Evolutionary conservation across 495 filamentous ascomycete genomes (phyloP).

Genomic region (Patellaria atrata): DNA sequence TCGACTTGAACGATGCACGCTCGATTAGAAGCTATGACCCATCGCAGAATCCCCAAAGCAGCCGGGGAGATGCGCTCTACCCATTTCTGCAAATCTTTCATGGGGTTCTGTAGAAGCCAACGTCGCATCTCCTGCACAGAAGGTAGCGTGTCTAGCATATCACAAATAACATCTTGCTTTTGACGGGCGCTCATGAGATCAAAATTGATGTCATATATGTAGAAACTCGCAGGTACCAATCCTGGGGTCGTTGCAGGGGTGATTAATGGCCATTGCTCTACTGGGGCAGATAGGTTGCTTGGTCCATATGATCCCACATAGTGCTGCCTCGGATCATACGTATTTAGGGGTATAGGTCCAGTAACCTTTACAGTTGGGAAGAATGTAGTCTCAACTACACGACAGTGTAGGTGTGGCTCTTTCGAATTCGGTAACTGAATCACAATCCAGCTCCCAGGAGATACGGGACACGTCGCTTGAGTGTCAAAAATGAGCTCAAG

Average conservation of each 20-base stretch:
- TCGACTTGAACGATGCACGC: constrained; percentile 71
- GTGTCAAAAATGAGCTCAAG: constrained; percentile 32
- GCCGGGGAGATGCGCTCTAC: constrained; percentile 46
- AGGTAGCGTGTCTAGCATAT: constrained; percentile 55
- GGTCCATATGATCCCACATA: no score
- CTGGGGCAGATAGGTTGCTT: background rate
- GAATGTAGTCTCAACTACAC: constrained; percentile 28
- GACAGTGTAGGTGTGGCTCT: constrained; percentile 26
- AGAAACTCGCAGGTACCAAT: constrained; percentile 17
- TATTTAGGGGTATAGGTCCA: constrained; percentile 10
- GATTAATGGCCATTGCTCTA: background rate
- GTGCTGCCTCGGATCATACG: background rate
- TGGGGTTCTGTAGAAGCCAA: constrained; percentile 36
- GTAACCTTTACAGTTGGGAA: constrained; percentile 23
- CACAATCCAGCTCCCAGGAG: constrained; percentile 46
- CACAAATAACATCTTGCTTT: constrained; percentile 42
- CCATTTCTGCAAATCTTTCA: constrained; percentile 44
- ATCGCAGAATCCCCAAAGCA: constrained; percentile 56
- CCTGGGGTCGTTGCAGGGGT: constrained; percentile 7
- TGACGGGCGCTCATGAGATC: constrained; percentile 32
- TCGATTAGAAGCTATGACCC: constrained; percentile 85
- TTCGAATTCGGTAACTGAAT: constrained; percentile 17
- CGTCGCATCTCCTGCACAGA: constrained; percentile 44
- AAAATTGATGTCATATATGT: constrained; percentile 42
- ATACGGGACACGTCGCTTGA: constrained; percentile 25